These are phyloP conservation scores for Crithidia acanthocephali DNA, from an alignment of 208 protist species.

Conservation along the genomic window DNA sequence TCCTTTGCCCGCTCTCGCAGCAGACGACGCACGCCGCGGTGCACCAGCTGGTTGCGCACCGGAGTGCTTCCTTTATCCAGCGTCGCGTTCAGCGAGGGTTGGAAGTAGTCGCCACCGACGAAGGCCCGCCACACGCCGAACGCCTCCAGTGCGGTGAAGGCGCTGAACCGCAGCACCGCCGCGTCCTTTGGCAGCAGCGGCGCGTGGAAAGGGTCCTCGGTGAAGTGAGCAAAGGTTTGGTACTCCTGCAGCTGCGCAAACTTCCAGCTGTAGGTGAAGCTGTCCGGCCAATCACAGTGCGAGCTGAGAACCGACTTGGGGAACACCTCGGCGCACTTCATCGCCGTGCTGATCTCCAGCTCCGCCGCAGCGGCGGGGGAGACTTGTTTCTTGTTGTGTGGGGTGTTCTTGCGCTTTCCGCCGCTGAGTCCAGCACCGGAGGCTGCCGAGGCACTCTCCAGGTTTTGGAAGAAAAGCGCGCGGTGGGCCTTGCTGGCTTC, in stretches of 20 bases:
- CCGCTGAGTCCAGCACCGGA: conserved; percentile 9
- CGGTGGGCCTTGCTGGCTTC: conserved; percentile 36
- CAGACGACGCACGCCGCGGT: conserved; percentile 48
- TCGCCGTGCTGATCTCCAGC: conserved; percentile 30
- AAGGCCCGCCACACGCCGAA: conserved; percentile 85
- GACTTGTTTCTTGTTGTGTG: conserved; percentile 19
- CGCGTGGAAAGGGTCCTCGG: conserved; percentile 78
- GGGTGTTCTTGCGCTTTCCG: neutral
- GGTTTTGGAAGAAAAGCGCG: conserved; percentile 38
- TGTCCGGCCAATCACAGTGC: conserved; percentile 77
- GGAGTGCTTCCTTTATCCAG: conserved; percentile 75
- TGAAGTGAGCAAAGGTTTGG: conserved; percentile 53
- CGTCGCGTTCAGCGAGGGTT: conserved; percentile 63
- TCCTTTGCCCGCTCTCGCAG: conserved; percentile 35
- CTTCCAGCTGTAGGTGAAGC: conserved; percentile 66
- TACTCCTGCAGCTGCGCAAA: conserved; percentile 60
- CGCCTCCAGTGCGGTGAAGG: conserved; percentile 49
- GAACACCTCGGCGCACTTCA: conserved; percentile 53
- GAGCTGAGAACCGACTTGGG: conserved; percentile 46
- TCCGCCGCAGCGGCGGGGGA: conserved; percentile 12
- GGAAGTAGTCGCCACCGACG: conserved; percentile 79
- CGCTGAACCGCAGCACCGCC: conserved; percentile 57
- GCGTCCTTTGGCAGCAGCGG: conserved; percentile 72
- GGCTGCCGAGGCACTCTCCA: conserved; percentile 12
- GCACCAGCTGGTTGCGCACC: conserved; percentile 69